Evolutionary conservation across 1,284 basidiomycete genomes (phyloP).

Genomic region (Ceratobasidium sp.): DNA sequence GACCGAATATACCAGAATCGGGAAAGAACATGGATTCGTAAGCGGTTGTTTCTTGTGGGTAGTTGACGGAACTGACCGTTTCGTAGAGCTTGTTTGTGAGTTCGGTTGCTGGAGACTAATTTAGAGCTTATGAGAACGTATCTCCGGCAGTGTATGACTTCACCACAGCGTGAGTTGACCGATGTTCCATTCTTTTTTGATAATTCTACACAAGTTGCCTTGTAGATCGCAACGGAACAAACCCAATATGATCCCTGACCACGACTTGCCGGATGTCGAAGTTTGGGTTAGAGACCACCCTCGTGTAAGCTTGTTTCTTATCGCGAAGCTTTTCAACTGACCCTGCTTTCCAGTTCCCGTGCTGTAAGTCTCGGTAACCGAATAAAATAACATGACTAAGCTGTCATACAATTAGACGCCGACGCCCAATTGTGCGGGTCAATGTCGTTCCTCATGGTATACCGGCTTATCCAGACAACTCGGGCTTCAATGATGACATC

Average conservation of each 20-base stretch:
- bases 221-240: conserved; percentile 43
- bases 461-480: conserved; percentile 25
- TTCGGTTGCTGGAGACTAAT: neutral
- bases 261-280: conserved; percentile 35
- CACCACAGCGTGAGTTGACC: conserved; percentile 40
- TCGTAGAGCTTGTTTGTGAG: conserved; percentile 46
- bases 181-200: neutral
- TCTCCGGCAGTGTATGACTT: conserved; percentile 37
- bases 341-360: conserved; percentile 27
- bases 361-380: conserved; percentile 8
- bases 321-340: neutral
- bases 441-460: conserved; percentile 33
- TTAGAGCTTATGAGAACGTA: neutral
- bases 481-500: conserved; percentile 39
- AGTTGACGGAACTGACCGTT: neutral
- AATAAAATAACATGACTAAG: neutral
- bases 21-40: conserved; percentile 54
- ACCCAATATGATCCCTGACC: conserved; percentile 42
- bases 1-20: conserved; percentile 44
- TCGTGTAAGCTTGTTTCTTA: neutral
- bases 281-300: conserved; percentile 39
- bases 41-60: conserved; percentile 27
- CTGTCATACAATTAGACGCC: conserved; percentile 8
- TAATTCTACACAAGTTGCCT: neutral
- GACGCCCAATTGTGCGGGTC: conserved; percentile 36